Base-by-base conservation (phyloP, 2,329 filamentous ascomycete species). In the Aschersonia sp. region DNA sequence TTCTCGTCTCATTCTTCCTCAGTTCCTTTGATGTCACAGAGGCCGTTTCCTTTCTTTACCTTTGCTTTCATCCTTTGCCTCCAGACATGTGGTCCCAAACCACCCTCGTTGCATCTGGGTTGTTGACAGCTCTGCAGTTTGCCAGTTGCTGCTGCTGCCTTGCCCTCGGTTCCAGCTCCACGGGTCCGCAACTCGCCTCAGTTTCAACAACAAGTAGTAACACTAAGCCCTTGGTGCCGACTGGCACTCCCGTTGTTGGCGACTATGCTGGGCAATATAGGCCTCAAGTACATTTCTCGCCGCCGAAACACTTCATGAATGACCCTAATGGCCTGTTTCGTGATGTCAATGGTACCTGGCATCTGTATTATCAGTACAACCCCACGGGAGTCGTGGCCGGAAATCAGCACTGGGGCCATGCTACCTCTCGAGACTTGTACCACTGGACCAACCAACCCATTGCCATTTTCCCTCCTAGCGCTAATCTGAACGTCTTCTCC, bases 381-480 rank as follows among this genome's bases (percentile, higher is more conserved):
- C 61, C 61, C 2, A 58, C 53, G 0, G 69, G 57, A 2, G 60
- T 63, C 5, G 67, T 73, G 1, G 73, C 60, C 65, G 77, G 77
- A 1, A 77, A 80, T 51, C 73, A 82, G 55, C 78, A 82, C 54
- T 84, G 80, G 80, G 80, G 80, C 7, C 80, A 84, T 55, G 78
- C 78, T 2, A 82, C 78, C 1, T 78, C 73, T 32, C 56, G 62
- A 10, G 79, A 84, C 54, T 63, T 84, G 1, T 82, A 79, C 54
- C 73, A 75, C 50, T 85, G 80, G 80, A 66, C 65, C 1, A 82
- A 83, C 52, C 78, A 83, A 55, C 73, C 74, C 4, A 77, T 84
- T 52, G 79, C 79, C 7, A 64, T 84, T 4, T 75, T 65, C 44
- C 72, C 73, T 0, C 64, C 68, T 0, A 63, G 68, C 31, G 58